These are phyloP conservation scores for Dipsacomyces acuminosporus DNA, from an alignment of 371 early-diverging fungal species.

Conservation along the genomic window DNA sequence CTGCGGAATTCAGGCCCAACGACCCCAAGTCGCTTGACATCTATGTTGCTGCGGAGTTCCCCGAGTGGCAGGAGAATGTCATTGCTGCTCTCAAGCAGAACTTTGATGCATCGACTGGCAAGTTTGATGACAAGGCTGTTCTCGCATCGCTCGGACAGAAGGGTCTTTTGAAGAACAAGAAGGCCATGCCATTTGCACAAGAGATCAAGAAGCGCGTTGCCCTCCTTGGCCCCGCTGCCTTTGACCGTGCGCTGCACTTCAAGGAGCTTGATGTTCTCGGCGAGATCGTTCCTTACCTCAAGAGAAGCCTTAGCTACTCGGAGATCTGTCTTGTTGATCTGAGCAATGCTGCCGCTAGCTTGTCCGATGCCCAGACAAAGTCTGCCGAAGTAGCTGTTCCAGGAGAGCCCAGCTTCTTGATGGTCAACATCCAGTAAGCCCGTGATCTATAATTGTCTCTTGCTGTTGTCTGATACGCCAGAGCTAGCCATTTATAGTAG, in stretches of 20 bases:
- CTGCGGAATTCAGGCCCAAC: constrained; percentile 56
- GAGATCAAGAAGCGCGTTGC: constrained; percentile 72
- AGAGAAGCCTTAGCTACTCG: constrained; percentile 49
- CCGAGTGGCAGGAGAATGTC: constrained; percentile 87
- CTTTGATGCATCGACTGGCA: constrained; percentile 58
- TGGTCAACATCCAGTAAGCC: constrained; percentile 46
- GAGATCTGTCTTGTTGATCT: constrained; percentile 24
- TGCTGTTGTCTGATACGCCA: no score
- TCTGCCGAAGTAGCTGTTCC: constrained; percentile 53
- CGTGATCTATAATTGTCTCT: no score
- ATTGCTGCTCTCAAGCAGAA: constrained; percentile 63
- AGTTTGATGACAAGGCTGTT: constrained; percentile 70
- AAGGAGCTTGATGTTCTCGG: constrained; percentile 68
- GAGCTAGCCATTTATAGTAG: no score
- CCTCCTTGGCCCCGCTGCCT: constrained; percentile 63
- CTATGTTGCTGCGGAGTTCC: constrained; percentile 76
- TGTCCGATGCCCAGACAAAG: constrained; percentile 10
- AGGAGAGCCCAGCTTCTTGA: constrained; percentile 59
- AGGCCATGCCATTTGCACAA: constrained; percentile 89
- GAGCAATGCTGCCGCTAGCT: not conserved
- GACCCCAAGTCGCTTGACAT: constrained; percentile 70
- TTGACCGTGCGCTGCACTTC: constrained; percentile 76
- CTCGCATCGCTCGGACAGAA: constrained; percentile 60
- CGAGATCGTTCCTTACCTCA: constrained; percentile 53
- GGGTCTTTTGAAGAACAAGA: constrained; percentile 87